Evolutionary conservation across 1,284 basidiomycete genomes (phyloP), one percentile per base, ranked within the genome.

Genomic region (Chalciporus sp.): DNA sequence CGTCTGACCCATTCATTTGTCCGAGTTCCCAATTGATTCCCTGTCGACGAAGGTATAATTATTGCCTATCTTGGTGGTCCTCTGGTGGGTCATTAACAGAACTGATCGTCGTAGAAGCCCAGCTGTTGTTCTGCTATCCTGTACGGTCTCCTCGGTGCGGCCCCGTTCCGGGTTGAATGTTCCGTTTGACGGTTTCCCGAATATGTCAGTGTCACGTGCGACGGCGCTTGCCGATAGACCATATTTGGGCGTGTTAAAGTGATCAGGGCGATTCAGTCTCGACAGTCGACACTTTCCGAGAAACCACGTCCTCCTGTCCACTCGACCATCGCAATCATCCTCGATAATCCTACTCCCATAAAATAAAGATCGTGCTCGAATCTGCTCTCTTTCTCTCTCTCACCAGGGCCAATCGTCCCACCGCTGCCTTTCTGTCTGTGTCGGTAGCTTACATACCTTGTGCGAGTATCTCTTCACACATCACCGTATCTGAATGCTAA

Each of bases 211-310:
- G 56, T 68, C 67, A 66, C 65, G 67, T 66, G 65, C 48, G 4
- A 29, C 67, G 65, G 65, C 52, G 63, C 64, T 66, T 69, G 67
- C 64, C 65, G 64, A 68, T 58, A 56, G 46, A 3, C 65, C 19
- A 67, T 53, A 65, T 61, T 69, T 55, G 71, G 71, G 46, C 69
- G 66, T 55, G 85, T 83, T 60, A 71, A 80, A 45, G 75, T 79
- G 55, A 73, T 85, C 56, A 83, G 81, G 70, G 78, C 58, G 52
- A 49, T 49, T 42, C 47, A 29, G 35, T n/a, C 35, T 37, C 39
- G 47, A 55, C 61, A 39, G 42, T 58, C 58, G 47, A 51, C 62
- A 46, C 53, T 55, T 55, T 49, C 56, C 53, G 56, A 26, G 48
- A 52, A 42, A 47, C 53, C 43, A 61, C 43, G 57, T 58, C 54